Percentiles rank a stretch among this genome's conserved stretches.
Conservation (phyloP, 1,139 yeast species). For the Pneumocystis oryctolagi region DNA sequence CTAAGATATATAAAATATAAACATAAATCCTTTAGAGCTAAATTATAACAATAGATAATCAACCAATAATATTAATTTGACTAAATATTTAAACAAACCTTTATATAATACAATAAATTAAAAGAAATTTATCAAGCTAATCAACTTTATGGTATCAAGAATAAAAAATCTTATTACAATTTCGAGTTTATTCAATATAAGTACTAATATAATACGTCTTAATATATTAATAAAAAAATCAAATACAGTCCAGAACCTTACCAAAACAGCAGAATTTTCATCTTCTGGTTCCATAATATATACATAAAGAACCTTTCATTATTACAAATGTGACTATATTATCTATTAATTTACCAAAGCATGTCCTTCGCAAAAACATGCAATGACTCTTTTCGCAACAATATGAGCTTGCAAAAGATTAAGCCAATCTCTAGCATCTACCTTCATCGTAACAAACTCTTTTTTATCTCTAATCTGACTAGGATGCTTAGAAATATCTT, state of each 20-base stretch:
- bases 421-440: slow-evolving; percentile 25
- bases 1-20: background rate
- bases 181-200: slow-evolving; percentile 4
- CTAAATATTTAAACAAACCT: background rate
- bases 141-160: background rate
- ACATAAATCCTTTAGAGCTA: background rate
- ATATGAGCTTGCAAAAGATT: slow-evolving; percentile 21
- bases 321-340: background rate
- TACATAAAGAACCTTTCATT: slow-evolving; percentile 19
- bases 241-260: background rate
- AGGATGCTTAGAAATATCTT: slow-evolving; percentile 4
- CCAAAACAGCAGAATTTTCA: slow-evolving; percentile 5
- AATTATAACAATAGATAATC: background rate
- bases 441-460: slow-evolving; percentile 15
- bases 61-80: background rate
- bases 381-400: slow-evolving; percentile 21
- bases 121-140: background rate
- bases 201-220: slow-evolving; percentile 15
- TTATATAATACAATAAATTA: background rate
- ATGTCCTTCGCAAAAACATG: slow-evolving; percentile 23
- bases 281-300: slow-evolving; percentile 20
- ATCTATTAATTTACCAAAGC: slow-evolving; percentile 17
- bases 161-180: background rate
- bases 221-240: slow-evolving; percentile 15
- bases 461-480: slow-evolving; percentile 11